These are phyloP conservation scores for Suillus clintonianus DNA, from an alignment of 768 basidiomycete genomes.

Conservation along the genomic window DNA sequence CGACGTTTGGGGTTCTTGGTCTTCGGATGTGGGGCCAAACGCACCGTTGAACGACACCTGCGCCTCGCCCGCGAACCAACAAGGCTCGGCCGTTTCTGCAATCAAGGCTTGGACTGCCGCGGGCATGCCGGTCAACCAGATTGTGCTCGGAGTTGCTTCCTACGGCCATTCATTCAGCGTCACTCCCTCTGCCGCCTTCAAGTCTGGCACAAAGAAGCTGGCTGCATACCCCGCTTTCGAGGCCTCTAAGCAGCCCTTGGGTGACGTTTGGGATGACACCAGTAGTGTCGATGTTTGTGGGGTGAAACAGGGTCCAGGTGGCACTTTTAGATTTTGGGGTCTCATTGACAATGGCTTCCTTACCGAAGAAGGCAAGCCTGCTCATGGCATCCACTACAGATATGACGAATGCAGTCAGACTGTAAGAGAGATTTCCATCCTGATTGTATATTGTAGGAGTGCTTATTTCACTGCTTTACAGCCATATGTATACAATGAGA, in stretches of 20 bases:
- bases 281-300: slow-evolving; percentile 60
- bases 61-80: slow-evolving; percentile 53
- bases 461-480: slow-evolving; percentile 41
- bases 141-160: slow-evolving; percentile 79
- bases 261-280: slow-evolving; percentile 56
- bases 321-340: slow-evolving; percentile 61
- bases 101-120: slow-evolving; percentile 74
- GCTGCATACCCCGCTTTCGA: slow-evolving; percentile 54
- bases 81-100: slow-evolving; percentile 75
- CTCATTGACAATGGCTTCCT: slow-evolving; percentile 60
- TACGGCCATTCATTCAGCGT: slow-evolving; percentile 78
- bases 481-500: slow-evolving; percentile 62
- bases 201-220: slow-evolving; percentile 37
- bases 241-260: slow-evolving; percentile 42
- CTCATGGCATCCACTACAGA: slow-evolving; percentile 49
- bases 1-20: slow-evolving; percentile 57
- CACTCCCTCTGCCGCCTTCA: slow-evolving; percentile 38
- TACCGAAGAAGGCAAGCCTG: slow-evolving; percentile 24
- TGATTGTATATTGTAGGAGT: slow-evolving; percentile 42
- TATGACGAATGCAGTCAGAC: slow-evolving; percentile 74
- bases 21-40: slow-evolving; percentile 68
- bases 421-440: slow-evolving; percentile 40
- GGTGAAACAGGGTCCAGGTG: slow-evolving; percentile 43
- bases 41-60: slow-evolving; percentile 82
- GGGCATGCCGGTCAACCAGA: slow-evolving; percentile 67